Percentiles rank a stretch among this genome's conserved stretches.
phyloP scores from a whole-genome alignment of 352 stramenopile species.

The Globisporangium echinulatum region DNA sequence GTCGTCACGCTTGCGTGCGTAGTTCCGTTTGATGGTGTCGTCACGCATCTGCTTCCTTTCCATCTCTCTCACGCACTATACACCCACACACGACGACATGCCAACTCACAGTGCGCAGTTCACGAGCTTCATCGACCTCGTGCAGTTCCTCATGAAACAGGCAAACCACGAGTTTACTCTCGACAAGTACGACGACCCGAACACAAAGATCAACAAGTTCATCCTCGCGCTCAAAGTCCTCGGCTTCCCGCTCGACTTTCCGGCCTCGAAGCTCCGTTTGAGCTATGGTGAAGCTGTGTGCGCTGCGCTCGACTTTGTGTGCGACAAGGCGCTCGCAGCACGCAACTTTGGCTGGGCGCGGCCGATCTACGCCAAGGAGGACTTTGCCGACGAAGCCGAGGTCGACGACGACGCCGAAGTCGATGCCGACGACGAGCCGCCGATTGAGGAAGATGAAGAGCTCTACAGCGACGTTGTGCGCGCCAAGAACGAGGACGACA shows the following conservation, averaged over 20 bases:
- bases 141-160: conserved; percentile 68
- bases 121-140: conserved; percentile 71
- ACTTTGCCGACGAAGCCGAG: conserved; percentile 60
- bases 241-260: conserved; percentile 78
- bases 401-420: conserved; percentile 50
- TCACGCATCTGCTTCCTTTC: not conserved
- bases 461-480: conserved; percentile 53
- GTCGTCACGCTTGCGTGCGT: too few species aligned
- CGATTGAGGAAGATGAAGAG: conserved; percentile 21
- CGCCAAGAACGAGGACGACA: conserved; percentile 34
- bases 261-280: conserved; percentile 68
- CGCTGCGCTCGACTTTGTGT: conserved; percentile 70
- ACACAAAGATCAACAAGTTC: conserved; percentile 85
- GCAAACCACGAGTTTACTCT: conserved; percentile 75
- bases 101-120: conserved; percentile 48
- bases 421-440: conserved; percentile 17
- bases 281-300: conserved; percentile 76
- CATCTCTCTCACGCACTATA: not conserved
- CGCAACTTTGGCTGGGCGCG: conserved; percentile 60
- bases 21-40: not conserved
- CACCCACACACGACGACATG: not conserved
- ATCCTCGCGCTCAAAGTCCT: conserved; percentile 78
- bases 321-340: conserved; percentile 65
- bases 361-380: conserved; percentile 68
- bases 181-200: conserved; percentile 86